Percentiles rank a stretch among this genome's conserved stretches.
These are phyloP conservation scores for Pholiota adiposa DNA, from an alignment of 1,284 basidiomycete genomes.

Conservation along the genomic window DNA sequence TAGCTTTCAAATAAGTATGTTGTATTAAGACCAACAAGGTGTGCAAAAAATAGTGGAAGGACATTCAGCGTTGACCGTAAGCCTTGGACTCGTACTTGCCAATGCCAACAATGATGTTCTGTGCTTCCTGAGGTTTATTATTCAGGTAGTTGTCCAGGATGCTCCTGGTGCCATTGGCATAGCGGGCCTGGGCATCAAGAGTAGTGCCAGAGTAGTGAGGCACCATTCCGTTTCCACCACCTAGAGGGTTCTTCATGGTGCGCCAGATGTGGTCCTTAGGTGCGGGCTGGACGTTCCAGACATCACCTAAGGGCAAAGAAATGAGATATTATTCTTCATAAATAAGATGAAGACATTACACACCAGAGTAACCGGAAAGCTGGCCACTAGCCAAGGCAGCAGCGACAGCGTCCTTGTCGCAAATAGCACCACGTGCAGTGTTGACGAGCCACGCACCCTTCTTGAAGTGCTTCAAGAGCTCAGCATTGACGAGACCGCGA, in stretches of 20 bases:
- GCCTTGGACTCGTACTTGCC: conserved; percentile 69
- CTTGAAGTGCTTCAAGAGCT: conserved; percentile 90
- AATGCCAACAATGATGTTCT: conserved; percentile 81
- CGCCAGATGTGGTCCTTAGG: conserved; percentile 89
- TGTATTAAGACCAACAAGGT: background rate
- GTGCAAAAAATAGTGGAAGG: background rate
- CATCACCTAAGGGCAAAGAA: conserved; percentile 33
- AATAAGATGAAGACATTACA: background rate
- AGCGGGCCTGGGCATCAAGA: conserved; percentile 90
- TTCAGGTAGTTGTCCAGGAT: conserved; percentile 84
- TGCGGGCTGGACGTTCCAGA: conserved; percentile 81
- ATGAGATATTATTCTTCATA: background rate
- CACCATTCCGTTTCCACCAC: conserved; percentile 86
- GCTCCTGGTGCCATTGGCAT: conserved; percentile 79
- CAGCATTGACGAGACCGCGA: conserved; percentile 79
- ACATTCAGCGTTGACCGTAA: conserved; percentile 38
- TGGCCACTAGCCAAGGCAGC: conserved; percentile 82
- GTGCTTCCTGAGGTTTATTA: conserved; percentile 71
- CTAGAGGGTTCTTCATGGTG: conserved; percentile 79
- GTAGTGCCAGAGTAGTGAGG: conserved; percentile 90
- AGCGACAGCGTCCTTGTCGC: conserved; percentile 82
- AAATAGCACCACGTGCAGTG: conserved; percentile 94
- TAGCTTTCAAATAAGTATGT: background rate
- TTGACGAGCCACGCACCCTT: conserved; percentile 91
- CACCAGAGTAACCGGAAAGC: conserved; percentile 56